A percentile compares a stretch with the other conserved stretches of the same genome.
Conservation (phyloP, 1,284 basidiomycete species). For the Microbotryum silenes-acaulis region DNA sequence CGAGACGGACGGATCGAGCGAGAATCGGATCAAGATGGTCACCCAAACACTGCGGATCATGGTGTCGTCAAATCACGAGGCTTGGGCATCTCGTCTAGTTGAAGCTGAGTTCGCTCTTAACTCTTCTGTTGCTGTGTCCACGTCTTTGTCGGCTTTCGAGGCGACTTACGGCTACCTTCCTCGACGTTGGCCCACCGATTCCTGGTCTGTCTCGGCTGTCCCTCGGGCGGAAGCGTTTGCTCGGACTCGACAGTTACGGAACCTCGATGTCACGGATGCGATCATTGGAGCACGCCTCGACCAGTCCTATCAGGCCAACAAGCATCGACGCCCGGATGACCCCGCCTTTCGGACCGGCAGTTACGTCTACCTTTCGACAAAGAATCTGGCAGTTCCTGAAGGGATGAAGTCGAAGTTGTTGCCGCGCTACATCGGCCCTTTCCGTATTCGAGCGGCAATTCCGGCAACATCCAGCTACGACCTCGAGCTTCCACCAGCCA, state of each 20-base stretch:
- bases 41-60: too few species aligned
- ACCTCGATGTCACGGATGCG: conserved; percentile 1
- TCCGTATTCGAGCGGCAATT: not conserved
- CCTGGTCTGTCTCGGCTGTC: too few species aligned
- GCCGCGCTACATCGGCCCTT: conserved; percentile 5
- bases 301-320: conserved; percentile 4
- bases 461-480: not conserved
- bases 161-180: too few species aligned
- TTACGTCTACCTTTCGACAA: conserved; percentile 2
- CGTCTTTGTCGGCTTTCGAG: too few species aligned
- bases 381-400: not conserved
- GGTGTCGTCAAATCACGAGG: too few species aligned
- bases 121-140: too few species aligned
- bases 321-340: not conserved
- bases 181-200: too few species aligned
- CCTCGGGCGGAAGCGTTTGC: too few species aligned
- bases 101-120: too few species aligned
- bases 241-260: not conserved
- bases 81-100: too few species aligned
- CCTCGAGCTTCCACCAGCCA: not conserved
- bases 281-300: conserved; percentile 4
- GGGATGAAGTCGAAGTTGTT: conserved; percentile 3
- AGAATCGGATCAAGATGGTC: too few species aligned
- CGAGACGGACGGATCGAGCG: too few species aligned
- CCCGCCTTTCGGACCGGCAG: not conserved